Conservation (phyloP, 371 early-diverging fungal genomes). For the Quaeritorhiza haematococci region DNA sequence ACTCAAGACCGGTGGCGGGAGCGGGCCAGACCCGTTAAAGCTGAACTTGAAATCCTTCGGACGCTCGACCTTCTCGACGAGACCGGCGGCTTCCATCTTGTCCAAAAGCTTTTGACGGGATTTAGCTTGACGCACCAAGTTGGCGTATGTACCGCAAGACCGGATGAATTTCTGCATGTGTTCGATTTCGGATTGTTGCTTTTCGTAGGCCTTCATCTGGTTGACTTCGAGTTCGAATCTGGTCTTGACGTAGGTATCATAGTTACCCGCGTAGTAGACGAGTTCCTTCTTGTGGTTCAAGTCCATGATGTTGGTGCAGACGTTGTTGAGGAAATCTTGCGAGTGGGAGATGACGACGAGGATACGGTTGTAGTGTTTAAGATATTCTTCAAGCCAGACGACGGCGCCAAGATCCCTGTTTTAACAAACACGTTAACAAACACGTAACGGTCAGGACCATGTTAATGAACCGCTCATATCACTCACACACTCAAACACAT, state of each 20-base stretch:
- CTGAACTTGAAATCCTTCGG: slow-evolving; percentile 68
- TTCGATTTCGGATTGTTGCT: slow-evolving; percentile 97
- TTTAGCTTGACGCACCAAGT: slow-evolving; percentile 97
- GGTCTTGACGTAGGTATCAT: slow-evolving; percentile 92
- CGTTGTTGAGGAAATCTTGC: slow-evolving; percentile 96
- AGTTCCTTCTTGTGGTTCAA: slow-evolving; percentile 86
- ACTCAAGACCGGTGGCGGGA: slow-evolving; percentile 96
- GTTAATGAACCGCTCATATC: too few species aligned
- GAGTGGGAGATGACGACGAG: slow-evolving; percentile 96
- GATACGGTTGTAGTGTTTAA: slow-evolving; percentile 89
- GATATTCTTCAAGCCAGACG: slow-evolving; percentile 97
- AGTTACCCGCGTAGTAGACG: slow-evolving; percentile 96
- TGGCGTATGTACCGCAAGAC: slow-evolving; percentile 98
- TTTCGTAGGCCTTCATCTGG: slow-evolving; percentile 95
- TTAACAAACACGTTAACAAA: background rate
- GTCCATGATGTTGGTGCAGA: slow-evolving; percentile 93
- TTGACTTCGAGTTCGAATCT: slow-evolving; percentile 90
- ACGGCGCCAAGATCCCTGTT: slow-evolving; percentile 88
- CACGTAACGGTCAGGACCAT: background rate
- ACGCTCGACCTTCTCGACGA: slow-evolving; percentile 84
- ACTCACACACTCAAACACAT: too few species aligned
- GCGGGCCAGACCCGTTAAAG: slow-evolving; percentile 79
- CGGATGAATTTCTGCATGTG: slow-evolving; percentile 98
- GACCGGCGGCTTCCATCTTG: slow-evolving; percentile 98
- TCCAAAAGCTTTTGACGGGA: slow-evolving; percentile 98